These are phyloP conservation scores for Zizania palustris DNA, from an alignment of 202 grass and related monocot genomes.

Conservation along the genomic window DNA sequence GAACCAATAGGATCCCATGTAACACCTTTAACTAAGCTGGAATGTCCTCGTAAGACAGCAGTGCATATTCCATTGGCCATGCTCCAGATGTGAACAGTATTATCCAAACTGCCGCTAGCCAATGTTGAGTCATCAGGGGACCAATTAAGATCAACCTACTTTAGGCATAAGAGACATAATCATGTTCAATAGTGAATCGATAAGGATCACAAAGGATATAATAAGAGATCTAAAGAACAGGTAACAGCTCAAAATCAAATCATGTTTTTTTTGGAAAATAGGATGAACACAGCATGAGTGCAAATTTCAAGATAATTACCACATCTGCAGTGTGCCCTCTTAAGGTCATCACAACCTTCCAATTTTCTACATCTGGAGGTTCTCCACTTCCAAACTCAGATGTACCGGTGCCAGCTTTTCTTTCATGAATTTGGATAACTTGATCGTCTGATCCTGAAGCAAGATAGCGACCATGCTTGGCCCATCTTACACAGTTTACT, in stretches of 20 bases:
- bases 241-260: not conserved
- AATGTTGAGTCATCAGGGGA: conserved; percentile 90
- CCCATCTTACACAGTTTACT: conserved; percentile 94
- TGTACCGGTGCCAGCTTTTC: conserved; percentile 85
- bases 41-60: conserved; percentile 88
- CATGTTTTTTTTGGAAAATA: not conserved
- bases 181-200: conserved; percentile 28
- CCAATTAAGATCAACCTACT: conserved; percentile 98
- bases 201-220: conserved; percentile 10
- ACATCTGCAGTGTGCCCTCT: conserved; percentile 94
- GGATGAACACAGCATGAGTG: not conserved
- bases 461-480: conserved; percentile 76
- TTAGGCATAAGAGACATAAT: conserved; percentile 46
- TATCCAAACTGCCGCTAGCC: conserved; percentile 92
- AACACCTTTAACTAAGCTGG: conserved; percentile 96
- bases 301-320: conserved; percentile 69
- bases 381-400: conserved; percentile 95
- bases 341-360: conserved; percentile 93
- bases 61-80: conserved; percentile 89
- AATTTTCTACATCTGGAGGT: conserved; percentile 91
- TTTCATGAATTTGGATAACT: conserved; percentile 86
- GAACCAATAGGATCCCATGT: conserved; percentile 99
- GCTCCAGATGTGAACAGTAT: conserved; percentile 96
- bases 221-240: conserved; percentile 18
- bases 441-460: conserved; percentile 97